These are phyloP conservation scores for Ceratobasidium theobromae DNA, from an alignment of 1,284 basidiomycete genomes.

Conservation along the genomic window DNA sequence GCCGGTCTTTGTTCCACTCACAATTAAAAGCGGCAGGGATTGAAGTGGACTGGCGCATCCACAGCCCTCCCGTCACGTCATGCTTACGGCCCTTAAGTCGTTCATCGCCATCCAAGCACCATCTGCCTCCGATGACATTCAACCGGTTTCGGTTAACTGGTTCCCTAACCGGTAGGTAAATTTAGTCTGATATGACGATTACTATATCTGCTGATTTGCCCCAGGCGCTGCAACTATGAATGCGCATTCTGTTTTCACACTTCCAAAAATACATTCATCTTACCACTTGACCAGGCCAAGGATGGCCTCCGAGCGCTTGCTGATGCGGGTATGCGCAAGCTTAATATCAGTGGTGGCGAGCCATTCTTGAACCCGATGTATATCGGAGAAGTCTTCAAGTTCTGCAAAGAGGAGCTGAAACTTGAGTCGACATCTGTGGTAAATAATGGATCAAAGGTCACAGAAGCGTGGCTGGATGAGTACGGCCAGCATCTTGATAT, in stretches of 20 bases:
- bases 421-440: conserved; percentile 49
- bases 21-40: no score
- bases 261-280: conserved; percentile 43
- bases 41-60: no score
- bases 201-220: no score
- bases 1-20: no score
- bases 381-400: conserved; percentile 48
- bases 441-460: conserved; percentile 49
- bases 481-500: conserved; percentile 49
- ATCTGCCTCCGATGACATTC: neutral
- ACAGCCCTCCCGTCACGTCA: neutral
- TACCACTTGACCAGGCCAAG: conserved; percentile 46
- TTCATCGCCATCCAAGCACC: conserved; percentile 6
- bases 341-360: conserved; percentile 50
- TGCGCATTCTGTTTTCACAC: conserved; percentile 50
- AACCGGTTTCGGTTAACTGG: conserved; percentile 34
- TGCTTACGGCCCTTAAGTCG: neutral
- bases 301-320: conserved; percentile 45
- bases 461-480: conserved; percentile 47
- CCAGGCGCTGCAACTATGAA: conserved; percentile 28
- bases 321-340: conserved; percentile 47
- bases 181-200: neutral
- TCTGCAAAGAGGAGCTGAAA: conserved; percentile 47
- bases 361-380: conserved; percentile 47
- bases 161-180: conserved; percentile 31